Base-by-base conservation (phyloP, 352 stramenopile species). In the Blastocystis sp. region DNA sequence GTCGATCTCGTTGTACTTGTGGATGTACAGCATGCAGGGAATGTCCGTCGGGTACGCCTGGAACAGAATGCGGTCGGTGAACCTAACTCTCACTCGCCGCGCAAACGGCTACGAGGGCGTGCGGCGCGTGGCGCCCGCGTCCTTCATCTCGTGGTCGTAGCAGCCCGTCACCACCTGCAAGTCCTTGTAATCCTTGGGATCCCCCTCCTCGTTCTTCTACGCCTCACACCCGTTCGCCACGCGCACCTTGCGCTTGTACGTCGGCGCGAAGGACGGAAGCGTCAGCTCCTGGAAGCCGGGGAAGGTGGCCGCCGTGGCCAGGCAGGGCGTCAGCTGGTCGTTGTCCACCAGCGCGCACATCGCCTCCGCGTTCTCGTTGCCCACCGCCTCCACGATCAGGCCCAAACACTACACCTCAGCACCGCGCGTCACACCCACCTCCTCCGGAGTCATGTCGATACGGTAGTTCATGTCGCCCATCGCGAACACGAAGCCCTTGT, bases 381-480 rank as follows among this genome's bases (percentile, higher is more conserved):
- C 77, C 0, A 74, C 42, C 1, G 21, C 77, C 45, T 87, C 45
- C n/a, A 87, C 77, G 38, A 87, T 87, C 9, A 87, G n/a, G n/a
- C 71, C 57, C 77, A 87, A 34, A 43, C 62, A 74, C 77, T 87
- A 87, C 21, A 42, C 28, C 24, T 19, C 38, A 79, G 21, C 21
- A 48, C 3, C 11, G 7, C 21, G 1, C 7, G 38, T 1, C 52
- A 78, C 11, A 2, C 9, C 0, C 24, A 87, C 77, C 17, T 74
- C 77, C 45, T 87, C 65, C 10, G 77, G 77, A 17, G 62, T 4
- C 65, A 87, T 77, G 21, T 87, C 61, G 42, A 87, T 87, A 14
- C 77, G 62, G 57, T 87, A 87, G 19, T 87, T 87, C 77, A 87
- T 42, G 45, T 87, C 77, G 34, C 77, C 77, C 77, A 87, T 87